Evolutionary conservation across 108 stramenopile species (phyloP).

Genomic region (Pseudonitzschia multiseries): DNA sequence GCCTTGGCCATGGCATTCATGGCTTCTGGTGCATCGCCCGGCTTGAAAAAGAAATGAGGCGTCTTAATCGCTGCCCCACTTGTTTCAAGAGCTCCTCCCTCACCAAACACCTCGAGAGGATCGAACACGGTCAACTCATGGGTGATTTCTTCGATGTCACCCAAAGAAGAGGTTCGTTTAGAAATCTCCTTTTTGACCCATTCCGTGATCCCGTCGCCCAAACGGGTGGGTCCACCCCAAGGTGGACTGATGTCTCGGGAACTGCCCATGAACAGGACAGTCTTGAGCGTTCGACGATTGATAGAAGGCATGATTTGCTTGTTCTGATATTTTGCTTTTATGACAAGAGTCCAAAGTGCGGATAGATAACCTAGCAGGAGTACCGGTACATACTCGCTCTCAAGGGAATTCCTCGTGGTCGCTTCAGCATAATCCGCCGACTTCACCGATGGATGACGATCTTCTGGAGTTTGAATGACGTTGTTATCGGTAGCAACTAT

Average conservation of each 20-base stretch:
- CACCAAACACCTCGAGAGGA: conserved; percentile 57
- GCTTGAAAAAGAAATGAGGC: conserved; percentile 49
- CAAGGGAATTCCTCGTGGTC: not conserved
- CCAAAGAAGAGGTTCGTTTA: conserved; percentile 22
- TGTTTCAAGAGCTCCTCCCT: conserved; percentile 46
- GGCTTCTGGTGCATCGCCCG: conserved; percentile 35
- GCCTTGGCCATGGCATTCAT: conserved; percentile 41
- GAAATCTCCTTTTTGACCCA: conserved; percentile 52
- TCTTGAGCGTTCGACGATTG: conserved; percentile 35
- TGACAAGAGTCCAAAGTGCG: not conserved
- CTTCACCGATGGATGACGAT: not conserved
- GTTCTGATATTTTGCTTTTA: not conserved
- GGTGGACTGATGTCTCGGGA: conserved; percentile 46
- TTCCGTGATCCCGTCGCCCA: conserved; percentile 55
- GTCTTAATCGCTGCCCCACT: conserved; percentile 47
- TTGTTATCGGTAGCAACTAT: no score
- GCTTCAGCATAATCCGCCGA: not conserved
- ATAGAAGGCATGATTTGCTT: not conserved
- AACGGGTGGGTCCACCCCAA: conserved; percentile 59
- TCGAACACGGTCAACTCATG: conserved; percentile 59
- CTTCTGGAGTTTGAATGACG: not conserved
- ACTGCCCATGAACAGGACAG: conserved; percentile 68
- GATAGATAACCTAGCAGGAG: not conserved
- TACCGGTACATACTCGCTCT: not conserved
- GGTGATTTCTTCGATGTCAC: conserved; percentile 30